Base-by-base conservation (phyloP, 1,284 basidiomycete species). In the Porphyrellus sp. region DNA sequence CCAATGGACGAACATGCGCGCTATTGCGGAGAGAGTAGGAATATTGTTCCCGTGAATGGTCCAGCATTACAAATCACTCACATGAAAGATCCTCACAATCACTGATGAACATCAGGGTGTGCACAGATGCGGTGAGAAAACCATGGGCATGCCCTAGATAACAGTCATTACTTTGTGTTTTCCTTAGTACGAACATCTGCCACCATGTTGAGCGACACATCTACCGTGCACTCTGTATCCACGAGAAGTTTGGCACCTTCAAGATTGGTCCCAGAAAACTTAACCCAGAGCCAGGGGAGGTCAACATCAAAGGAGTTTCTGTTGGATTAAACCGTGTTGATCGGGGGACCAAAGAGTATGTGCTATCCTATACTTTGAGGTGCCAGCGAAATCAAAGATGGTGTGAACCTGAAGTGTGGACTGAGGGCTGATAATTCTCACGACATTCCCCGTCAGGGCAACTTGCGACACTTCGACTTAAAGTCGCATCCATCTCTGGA, bases 381-480 rank as follows among this genome's bases (percentile, higher is more conserved):
- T 31, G 30, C 30, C 4, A 13, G 30, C 30, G 62, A 69, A 4
- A 71, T 81, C 23, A 72, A 74, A 28, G 62, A 65, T 18, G 59
- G 79, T 56, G n/a, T n/a, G n/a, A n/a, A n/a, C n/a, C n/a, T n/a
- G n/a, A n/a, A n/a, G n/a, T n/a, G n/a, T n/a, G n/a, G n/a, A n/a
- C n/a, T n/a, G n/a, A n/a, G n/a, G n/a, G n/a, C n/a, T n/a, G n/a
- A n/a, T n/a, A n/a, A n/a, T n/a, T n/a, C n/a, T n/a, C n/a, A n/a
- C n/a, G n/a, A n/a, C n/a, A n/a, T n/a, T n/a, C n/a, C n/a, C n/a
- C n/a, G n/a, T n/a, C n/a, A n/a, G n/a, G n/a, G n/a, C n/a, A n/a
- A n/a, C n/a, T n/a, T n/a, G n/a, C n/a, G n/a, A n/a, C n/a, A n/a
- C n/a, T n/a, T n/a, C n/a, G n/a, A n/a, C n/a, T n/a, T n/a, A n/a